Percentiles rank a stretch among this genome's conserved stretches.
Evolutionary conservation across 148 eudicot species (phyloP).

Genomic region (Chenopodium berlandieri): DNA sequence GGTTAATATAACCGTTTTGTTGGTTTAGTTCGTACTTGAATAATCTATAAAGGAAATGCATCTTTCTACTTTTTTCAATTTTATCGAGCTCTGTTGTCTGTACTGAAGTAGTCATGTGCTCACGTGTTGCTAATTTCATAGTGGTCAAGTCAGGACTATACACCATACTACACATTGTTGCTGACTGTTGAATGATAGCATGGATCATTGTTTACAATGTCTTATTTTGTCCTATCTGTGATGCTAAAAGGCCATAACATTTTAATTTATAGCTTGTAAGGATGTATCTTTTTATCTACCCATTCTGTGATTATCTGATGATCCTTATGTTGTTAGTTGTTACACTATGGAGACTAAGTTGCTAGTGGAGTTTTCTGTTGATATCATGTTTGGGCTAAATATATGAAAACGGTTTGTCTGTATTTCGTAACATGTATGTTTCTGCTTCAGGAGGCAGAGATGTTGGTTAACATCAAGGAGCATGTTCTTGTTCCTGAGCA

Average conservation of each 20-base stretch:
- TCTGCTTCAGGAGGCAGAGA: constrained; percentile 68
- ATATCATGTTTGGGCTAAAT: neutral
- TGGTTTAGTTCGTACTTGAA: neutral
- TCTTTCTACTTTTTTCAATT: neutral
- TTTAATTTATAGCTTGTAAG: neutral
- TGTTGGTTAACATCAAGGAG: constrained; percentile 75
- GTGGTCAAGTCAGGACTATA: neutral
- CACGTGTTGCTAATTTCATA: neutral
- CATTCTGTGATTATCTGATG: neutral
- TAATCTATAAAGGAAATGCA: too few species aligned
- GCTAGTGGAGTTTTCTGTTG: neutral
- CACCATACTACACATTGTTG: neutral
- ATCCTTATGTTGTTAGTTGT: neutral
- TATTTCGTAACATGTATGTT: neutral
- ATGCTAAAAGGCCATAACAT: neutral
- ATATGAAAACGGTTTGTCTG: neutral
- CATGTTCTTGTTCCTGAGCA: constrained; percentile 93
- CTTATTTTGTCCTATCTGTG: too few species aligned
- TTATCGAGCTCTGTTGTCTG: neutral
- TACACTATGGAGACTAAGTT: neutral
- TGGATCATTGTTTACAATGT: neutral
- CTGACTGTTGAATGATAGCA: neutral
- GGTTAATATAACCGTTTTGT: constrained; percentile 32
- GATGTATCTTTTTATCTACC: neutral
- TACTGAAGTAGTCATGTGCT: neutral